Evolutionary conservation across 1,284 basidiomycete genomes (phyloP), one percentile per base, ranked within the genome.

Genomic region (Fomitopsis pinicola): DNA sequence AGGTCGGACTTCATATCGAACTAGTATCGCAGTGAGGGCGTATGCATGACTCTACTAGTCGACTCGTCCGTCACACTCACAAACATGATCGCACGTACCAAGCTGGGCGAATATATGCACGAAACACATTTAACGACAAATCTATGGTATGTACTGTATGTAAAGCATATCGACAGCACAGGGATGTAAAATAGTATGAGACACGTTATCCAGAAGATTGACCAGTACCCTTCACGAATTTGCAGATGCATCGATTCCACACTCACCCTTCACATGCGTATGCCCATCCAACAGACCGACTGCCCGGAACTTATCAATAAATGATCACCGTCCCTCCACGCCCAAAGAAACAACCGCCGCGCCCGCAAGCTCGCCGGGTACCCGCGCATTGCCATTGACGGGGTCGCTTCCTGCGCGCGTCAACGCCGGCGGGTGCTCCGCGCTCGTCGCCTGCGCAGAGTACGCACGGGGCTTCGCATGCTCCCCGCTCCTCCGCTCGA

Each of bases 381-480:
- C 30, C 8, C 52, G 52, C 52, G 35, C 52, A n/a, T 22, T 26
- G n/a, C 53, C 33, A n/a, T 22, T 26, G n/a, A 59, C 33, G 7
- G 57, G 57, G 19, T 59, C 57, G 33, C 45, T 50, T 14, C 48
- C 57, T 10, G 57, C 46, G 14, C 57, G 57, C 46, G 46, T 26
- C 22, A 59, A 17, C 42, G 28, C 30, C 42, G 42, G 42, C n/a
- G 52, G 33, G 52, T 54, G 52, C 52, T 33, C 52, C 52, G 52
- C 35, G 19, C 17, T 22, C n/a, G 8, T 8, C 35, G 61, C 62
- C 59, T 61, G 64, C 48, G 65, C 60, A 35, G 68, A 64, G 57
- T 67, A 59, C 60, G 67, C 59, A 10, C 63, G 61, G 40, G 64
- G 68, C 60, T 68, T 64, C 55, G 48, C 55, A 45, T 46, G 44